Base-by-base conservation (phyloP, 805 yeast genomes). In the Starmerella floricola region DNA sequence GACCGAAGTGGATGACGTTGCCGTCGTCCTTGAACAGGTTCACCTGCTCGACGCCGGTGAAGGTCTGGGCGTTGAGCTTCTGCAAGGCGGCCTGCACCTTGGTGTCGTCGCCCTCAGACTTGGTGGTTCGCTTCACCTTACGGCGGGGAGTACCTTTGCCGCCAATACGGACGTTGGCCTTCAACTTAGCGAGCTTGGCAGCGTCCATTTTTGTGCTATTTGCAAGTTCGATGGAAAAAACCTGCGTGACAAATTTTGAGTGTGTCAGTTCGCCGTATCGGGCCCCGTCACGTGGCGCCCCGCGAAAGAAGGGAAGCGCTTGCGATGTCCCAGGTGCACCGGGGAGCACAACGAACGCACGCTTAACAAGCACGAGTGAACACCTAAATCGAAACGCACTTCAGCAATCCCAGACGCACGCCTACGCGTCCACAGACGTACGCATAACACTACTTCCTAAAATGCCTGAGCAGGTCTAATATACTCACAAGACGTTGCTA, bases 11-110 rank as follows among this genome's bases (percentile, higher is more conserved):
- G 67, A 88, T 71, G 52, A 91, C 95, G 63, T 79, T 80, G 62
- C 96, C 96, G 66, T 88, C 95, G 52, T 85, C 95, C 67, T 74
- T 81, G 82, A 91, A 87, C 74, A 88, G 83, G 77, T 87, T 88
- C 61, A 95, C 97, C 73, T 88, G 96, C 65, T 85, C 94, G 59
- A 88, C 79, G 60, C 82, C 85, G 55, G 81, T 86, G 57, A 88
- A 69, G 59, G 85, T 80, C 67, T 80, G 83, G 53, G 87, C 93
- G 67, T 82, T 79, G 64, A 88, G 73, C 71, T 87, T 86, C 65
- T 78, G 79, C 68, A 88, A 72, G 60, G 88, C 76, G 57, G 78
- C 82, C 69, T 84, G 86, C 65, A 88, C 74, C 69, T 87, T 86
- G 66, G 85, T 72, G 62, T 86, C 94, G 58, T 78, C 85, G 50